Evolutionary conservation across 2,329 filamentous ascomycete genomes (phyloP).

Genomic region (Ophiostoma quercus): DNA sequence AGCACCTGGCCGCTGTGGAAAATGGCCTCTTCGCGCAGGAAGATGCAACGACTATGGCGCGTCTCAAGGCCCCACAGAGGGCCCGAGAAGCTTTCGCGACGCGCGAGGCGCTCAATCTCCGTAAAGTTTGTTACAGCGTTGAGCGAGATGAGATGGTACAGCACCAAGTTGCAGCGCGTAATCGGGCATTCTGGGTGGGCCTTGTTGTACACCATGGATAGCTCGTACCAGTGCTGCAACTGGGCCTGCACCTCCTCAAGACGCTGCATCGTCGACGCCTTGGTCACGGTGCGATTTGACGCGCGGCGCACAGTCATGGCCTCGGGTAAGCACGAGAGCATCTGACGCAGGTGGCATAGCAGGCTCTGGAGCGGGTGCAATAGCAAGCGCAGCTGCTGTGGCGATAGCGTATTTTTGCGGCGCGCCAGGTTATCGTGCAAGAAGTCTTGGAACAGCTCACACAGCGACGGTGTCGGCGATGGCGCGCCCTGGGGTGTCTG

Average conservation of each 20-base stretch:
- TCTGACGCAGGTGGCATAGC: conserved; percentile 59
- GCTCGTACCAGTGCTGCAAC: conserved; percentile 61
- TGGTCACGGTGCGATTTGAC: conserved; percentile 47
- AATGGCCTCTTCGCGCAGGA: conserved; percentile 57
- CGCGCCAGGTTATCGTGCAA: conserved; percentile 57
- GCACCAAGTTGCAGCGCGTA: conserved; percentile 60
- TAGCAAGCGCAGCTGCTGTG: conserved; percentile 60
- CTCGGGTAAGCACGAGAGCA: conserved; percentile 61
- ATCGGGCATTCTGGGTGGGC: conserved; percentile 53
- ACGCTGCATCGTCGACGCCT: conserved; percentile 53
- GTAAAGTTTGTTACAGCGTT: conserved; percentile 64
- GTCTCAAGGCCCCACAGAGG: neutral
- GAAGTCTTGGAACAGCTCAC: conserved; percentile 63
- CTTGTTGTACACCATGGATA: conserved; percentile 54
- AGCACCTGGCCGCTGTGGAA: conserved; percentile 65
- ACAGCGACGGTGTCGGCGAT: conserved; percentile 53
- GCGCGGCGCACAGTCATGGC: conserved; percentile 38
- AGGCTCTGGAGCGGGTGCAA: conserved; percentile 63
- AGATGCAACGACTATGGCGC: conserved; percentile 58
- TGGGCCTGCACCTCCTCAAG: conserved; percentile 61
- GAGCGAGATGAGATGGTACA: conserved; percentile 66
- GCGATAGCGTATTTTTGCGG: conserved; percentile 41
- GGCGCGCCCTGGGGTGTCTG: conserved; percentile 34
- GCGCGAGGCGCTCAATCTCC: conserved; percentile 61
- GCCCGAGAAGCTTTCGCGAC: conserved; percentile 49